phyloP scores from a whole-genome alignment of 257 asterid genomes.

The Catharanthus roseus region DNA sequence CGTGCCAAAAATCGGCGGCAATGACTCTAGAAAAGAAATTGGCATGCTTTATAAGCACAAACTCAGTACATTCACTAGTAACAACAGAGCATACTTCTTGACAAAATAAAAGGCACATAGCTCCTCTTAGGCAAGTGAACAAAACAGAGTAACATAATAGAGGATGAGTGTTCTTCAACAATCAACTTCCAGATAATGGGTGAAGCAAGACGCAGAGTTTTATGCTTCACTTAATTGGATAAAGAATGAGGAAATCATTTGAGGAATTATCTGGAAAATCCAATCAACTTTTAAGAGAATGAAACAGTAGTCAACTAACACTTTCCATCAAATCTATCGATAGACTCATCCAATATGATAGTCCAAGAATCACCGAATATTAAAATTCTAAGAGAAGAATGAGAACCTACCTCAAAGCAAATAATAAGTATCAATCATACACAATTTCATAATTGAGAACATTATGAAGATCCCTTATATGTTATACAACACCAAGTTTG shows the following conservation, averaged over 20 bases:
- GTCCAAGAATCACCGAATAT: conserved; percentile 2
- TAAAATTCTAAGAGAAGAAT: background rate
- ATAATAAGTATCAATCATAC: background rate
- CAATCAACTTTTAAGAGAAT: too few relatives aligned
- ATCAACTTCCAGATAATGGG: background rate
- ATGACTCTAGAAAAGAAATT: conserved; percentile 36
- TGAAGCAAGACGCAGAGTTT: background rate
- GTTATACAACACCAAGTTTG: background rate
- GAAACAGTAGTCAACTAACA: background rate
- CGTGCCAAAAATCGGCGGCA: conserved; percentile 39
- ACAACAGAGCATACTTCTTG: background rate
- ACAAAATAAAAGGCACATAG: background rate
- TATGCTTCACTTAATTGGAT: background rate
- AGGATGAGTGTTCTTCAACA: background rate
- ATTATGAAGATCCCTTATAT: background rate
- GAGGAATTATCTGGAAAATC: too few relatives aligned
- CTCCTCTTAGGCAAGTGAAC: background rate
- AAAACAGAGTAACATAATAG: background rate
- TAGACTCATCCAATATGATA: background rate
- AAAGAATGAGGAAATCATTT: background rate
- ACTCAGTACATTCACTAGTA: background rate
- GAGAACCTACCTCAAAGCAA: background rate
- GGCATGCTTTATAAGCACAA: too few relatives aligned
- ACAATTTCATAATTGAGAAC: background rate
- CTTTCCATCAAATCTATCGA: background rate